Conservation (phyloP, 2,329 filamentous ascomycete species). For the Fusarium secorum region DNA sequence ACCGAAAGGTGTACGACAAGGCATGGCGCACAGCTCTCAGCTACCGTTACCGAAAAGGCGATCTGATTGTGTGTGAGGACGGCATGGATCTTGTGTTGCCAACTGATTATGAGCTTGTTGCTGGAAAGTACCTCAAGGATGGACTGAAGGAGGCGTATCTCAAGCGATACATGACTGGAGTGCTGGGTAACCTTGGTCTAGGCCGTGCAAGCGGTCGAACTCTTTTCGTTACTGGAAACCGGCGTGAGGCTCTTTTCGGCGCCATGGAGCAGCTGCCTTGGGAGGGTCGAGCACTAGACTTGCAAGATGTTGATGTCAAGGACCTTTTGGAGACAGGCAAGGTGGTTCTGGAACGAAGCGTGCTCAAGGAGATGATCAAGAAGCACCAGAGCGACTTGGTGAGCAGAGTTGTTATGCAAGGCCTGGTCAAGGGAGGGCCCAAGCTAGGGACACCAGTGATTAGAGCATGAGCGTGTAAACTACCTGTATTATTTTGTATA, state of each 20-base stretch:
- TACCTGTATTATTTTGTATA: slow-evolving; percentile 45
- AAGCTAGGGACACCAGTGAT: slow-evolving; percentile 52
- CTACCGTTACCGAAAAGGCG: slow-evolving; percentile 86
- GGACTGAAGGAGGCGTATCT: slow-evolving; percentile 64
- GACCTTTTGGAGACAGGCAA: slow-evolving; percentile 86
- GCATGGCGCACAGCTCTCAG: slow-evolving; percentile 94
- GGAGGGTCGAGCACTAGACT: slow-evolving; percentile 73
- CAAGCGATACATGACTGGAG: slow-evolving; percentile 68
- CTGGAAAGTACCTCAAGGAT: slow-evolving; percentile 53
- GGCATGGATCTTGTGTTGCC: slow-evolving; percentile 72
- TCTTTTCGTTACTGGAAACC: slow-evolving; percentile 73
- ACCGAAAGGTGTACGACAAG: slow-evolving; percentile 90
- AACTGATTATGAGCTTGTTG: slow-evolving; percentile 56
- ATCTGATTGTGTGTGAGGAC: slow-evolving; percentile 85
- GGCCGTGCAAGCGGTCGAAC: slow-evolving; percentile 73
- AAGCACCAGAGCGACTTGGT: slow-evolving; percentile 74
- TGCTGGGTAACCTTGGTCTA: slow-evolving; percentile 76
- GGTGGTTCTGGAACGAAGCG: slow-evolving; percentile 84
- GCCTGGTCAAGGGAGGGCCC: slow-evolving; percentile 47
- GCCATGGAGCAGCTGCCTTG: slow-evolving; percentile 70
- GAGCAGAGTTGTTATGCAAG: slow-evolving; percentile 55
- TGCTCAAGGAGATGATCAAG: slow-evolving; percentile 77
- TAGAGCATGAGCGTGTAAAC: slow-evolving; percentile 38
- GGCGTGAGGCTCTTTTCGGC: slow-evolving; percentile 69
- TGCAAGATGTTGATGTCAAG: slow-evolving; percentile 92